phyloP scores from a whole-genome alignment of 1,139 yeast genomes.

The Yamadazyma epiphylla region DNA sequence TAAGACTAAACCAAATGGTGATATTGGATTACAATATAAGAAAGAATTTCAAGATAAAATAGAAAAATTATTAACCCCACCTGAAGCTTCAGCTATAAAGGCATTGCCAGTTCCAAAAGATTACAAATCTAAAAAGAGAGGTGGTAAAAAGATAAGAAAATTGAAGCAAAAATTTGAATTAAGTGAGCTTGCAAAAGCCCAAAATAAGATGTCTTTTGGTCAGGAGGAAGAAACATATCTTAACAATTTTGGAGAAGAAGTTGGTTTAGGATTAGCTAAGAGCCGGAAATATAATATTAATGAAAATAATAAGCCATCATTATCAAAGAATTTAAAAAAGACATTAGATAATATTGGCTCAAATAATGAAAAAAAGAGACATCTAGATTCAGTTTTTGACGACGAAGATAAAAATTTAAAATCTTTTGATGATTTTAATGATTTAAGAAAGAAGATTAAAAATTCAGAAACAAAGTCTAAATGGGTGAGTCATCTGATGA shows the following conservation, averaged over 20 bases:
- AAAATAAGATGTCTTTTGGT: conserved; percentile 83
- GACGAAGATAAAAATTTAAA: conserved; percentile 12
- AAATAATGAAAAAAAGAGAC: conserved; percentile 9
- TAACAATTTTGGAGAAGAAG: conserved; percentile 73
- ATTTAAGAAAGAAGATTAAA: not conserved
- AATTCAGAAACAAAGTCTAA: conserved; percentile 1
- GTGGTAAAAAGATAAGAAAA: conserved; percentile 78
- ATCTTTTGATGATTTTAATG: not conserved
- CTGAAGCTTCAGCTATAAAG: conserved; percentile 62
- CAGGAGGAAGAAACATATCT: conserved; percentile 59
- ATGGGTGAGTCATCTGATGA: conserved; percentile 5
- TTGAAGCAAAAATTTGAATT: conserved; percentile 76
- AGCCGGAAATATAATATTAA: conserved; percentile 22
- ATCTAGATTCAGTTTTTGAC: conserved; percentile 14
- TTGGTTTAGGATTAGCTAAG: conserved; percentile 76
- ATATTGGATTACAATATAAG: conserved; percentile 55
- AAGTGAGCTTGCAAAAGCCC: conserved; percentile 80
- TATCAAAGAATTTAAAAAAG: conserved; percentile 51
- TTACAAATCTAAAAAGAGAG: conserved; percentile 74
- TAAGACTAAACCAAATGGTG: conserved; percentile 45
- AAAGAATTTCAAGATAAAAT: conserved; percentile 60
- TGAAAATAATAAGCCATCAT: conserved; percentile 44
- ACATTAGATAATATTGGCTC: conserved; percentile 30
- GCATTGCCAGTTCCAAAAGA: conserved; percentile 87
- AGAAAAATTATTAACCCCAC: conserved; percentile 74